phyloP scores from a whole-genome alignment of 2,329 filamentous ascomycete species.

The Metarhizium anisopliae region DNA sequence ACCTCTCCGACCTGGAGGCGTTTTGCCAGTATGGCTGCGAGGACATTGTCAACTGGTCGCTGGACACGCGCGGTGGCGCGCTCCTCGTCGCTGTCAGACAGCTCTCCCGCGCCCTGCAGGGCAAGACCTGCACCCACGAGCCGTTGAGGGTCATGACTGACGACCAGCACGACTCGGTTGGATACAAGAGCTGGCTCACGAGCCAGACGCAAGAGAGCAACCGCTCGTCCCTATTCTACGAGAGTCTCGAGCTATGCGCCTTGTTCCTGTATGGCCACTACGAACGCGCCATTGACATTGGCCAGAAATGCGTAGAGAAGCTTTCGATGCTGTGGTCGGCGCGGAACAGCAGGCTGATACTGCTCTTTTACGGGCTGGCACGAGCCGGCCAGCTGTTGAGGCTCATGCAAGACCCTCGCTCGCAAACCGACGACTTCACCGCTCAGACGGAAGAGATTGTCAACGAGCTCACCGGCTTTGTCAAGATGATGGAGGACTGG shows the following conservation, averaged over 20 bases:
- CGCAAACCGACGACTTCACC: constrained; percentile 31
- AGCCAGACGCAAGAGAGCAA: constrained; percentile 48
- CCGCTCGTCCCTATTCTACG: constrained; percentile 58
- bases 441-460: constrained; percentile 39
- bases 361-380: constrained; percentile 53
- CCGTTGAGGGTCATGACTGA: constrained; percentile 56
- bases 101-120: constrained; percentile 60
- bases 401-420: constrained; percentile 38
- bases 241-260: constrained; percentile 54
- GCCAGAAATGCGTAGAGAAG: constrained; percentile 38
- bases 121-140: constrained; percentile 52
- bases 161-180: constrained; percentile 49
- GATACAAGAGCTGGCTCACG: constrained; percentile 51
- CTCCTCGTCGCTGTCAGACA: constrained; percentile 60
- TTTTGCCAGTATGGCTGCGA: constrained; percentile 65
- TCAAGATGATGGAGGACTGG: constrained; percentile 55
- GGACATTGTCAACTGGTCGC: constrained; percentile 63
- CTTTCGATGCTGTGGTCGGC: constrained; percentile 48
- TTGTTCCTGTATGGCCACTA: constrained; percentile 57
- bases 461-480: constrained; percentile 42
- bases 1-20: constrained; percentile 58
- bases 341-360: constrained; percentile 45
- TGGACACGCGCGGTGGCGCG: constrained; percentile 62
- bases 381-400: constrained; percentile 43
- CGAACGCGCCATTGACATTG: constrained; percentile 47